Base-by-base conservation (phyloP, 2,329 filamentous ascomycete species). In the Stemphylium lycopersici region DNA sequence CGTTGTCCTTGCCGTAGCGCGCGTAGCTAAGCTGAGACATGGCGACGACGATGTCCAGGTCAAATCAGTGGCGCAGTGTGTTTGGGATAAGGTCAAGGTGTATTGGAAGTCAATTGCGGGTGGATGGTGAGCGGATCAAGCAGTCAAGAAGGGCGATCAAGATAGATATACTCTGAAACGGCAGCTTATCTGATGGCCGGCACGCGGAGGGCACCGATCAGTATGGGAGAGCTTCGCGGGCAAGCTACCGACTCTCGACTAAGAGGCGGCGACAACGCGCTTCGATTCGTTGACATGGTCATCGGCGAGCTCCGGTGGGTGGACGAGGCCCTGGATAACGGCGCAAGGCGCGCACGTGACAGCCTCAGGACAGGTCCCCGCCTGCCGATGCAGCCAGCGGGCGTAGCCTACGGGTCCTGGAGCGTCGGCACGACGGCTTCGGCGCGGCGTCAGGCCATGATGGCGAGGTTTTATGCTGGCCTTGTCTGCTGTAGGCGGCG, bases 1-100 rank as follows among this genome's bases (percentile, higher is more conserved):
- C 89, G 81, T 99, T 98, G 85, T 98, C 95, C 86, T 99, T 93
- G 80, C 90, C 90, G 76, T 93, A 93, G 73, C 88, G 87, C 68
- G 90, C 90, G 69, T 79, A 78, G 65, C 72, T 77, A 61, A 82
- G 78, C 55, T 79, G 70, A 63, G 79, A 73, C 78, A 81, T 81
- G 55, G 56, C 72, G 65, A 48, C 42, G 38, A 49, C 45, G 45
- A 26, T 46, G 20, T 42, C 33, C 29, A 44, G 38, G 37, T 52
- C 8, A 29, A 13, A 18, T 20, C 40, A 20, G 33, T 36, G 33
- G 31, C 20, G 10, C 29, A 36, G 16, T 31, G 15, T 16, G 26
- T 31, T 18, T 39, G 39, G 53, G 24, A 39, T 32, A 29, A 47
- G 37, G 20, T 20, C 20, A 31, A 41, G 42, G 10, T 48, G 44